These are phyloP conservation scores for Ogataea naganishii DNA, from an alignment of 805 yeast genomes.

Conservation along the genomic window DNA sequence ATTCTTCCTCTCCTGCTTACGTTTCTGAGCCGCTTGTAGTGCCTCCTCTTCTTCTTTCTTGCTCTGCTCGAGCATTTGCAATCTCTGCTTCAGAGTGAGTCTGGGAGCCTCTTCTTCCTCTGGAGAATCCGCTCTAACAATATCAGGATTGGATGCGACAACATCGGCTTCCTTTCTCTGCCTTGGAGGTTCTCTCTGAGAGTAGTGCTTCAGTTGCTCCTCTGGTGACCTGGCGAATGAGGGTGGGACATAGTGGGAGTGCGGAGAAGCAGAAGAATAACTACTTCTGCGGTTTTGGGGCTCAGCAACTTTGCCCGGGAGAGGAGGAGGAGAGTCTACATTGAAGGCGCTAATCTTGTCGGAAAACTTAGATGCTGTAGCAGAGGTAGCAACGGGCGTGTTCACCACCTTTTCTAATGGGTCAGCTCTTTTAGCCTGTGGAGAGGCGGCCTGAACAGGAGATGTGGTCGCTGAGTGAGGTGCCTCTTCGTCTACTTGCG, in stretches of 20 bases:
- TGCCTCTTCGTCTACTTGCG: conserved; percentile 1
- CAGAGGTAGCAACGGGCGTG: conserved; percentile 3
- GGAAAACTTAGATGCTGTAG: conserved; percentile 1
- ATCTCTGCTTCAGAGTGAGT: conserved; percentile 78
- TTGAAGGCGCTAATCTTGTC: conserved; percentile 43
- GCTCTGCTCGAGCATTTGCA: conserved; percentile 71
- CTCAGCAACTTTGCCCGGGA: conserved; percentile 23
- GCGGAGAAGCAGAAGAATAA: conserved; percentile 44
- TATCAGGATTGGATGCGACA: conserved; percentile 13
- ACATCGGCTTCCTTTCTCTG: conserved; percentile 11
- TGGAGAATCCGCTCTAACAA: conserved; percentile 20
- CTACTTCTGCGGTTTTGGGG: conserved; percentile 28
- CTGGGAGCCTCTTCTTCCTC: conserved; percentile 59
- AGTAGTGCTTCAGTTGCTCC: conserved; percentile 14
- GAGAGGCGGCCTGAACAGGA: conserved; percentile 1
- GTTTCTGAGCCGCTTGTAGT: conserved; percentile 50
- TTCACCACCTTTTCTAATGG: no score
- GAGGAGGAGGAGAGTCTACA: conserved; percentile 28
- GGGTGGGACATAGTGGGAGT: conserved; percentile 51
- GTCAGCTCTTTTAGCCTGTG: no score
- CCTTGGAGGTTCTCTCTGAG: conserved; percentile 16
- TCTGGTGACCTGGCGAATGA: conserved; percentile 13
- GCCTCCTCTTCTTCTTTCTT: conserved; percentile 71
- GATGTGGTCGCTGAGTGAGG: conserved; percentile 1
- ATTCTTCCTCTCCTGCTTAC: conserved; percentile 42